Base-by-base conservation (phyloP, 768 basidiomycete species). In the Amanita rubescens region DNA sequence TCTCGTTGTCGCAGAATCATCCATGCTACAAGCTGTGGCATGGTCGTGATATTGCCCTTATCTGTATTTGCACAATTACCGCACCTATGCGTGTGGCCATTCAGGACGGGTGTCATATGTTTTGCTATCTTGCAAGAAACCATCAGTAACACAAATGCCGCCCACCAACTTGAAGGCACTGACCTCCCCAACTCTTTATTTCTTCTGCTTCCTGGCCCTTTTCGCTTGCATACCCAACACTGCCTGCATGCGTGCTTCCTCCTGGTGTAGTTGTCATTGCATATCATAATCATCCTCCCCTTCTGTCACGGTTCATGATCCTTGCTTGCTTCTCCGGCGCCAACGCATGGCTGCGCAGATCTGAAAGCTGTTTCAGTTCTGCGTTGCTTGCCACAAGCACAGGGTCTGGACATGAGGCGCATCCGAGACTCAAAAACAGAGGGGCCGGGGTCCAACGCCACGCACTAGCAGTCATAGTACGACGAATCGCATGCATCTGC, bases 1-100 rank as follows among this genome's bases (percentile, higher is more conserved):
- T 53, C 52, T 42, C 41, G 43, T 37, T 1, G 66, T 58, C 53
- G 63, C 60, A 50, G 49, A 46, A 47, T 59, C 58, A 46, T 60
- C 24, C 56, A 51, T n/a, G 61, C 59, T 14, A 62, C 61, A 46
- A 62, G 51, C 19, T 54, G 57, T 14, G 55, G 42, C 39, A 62
- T 51, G 32, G 44, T 58, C n/a, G 51, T 58, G n/a, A 55, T 46
- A 27, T 49, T 47, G 32, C 35, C 51, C 47, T 59, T 62, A 14
- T 39, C 33, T 12, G 49, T 39, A 35, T 42, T 51, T 45, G 22
- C 39, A 46, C 42, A 17, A 44, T 30, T 42, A 19, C n/a, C n/a
- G n/a, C 17, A 44, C 15, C 37, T 39, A 50, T 50, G 22, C n/a
- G 37, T 15, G 12, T 25, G 41, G 17, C 37, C 19, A 11, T 6